phyloP scores from a whole-genome alignment of 2,329 filamentous ascomycete species.

The Aspergillus ustus region DNA sequence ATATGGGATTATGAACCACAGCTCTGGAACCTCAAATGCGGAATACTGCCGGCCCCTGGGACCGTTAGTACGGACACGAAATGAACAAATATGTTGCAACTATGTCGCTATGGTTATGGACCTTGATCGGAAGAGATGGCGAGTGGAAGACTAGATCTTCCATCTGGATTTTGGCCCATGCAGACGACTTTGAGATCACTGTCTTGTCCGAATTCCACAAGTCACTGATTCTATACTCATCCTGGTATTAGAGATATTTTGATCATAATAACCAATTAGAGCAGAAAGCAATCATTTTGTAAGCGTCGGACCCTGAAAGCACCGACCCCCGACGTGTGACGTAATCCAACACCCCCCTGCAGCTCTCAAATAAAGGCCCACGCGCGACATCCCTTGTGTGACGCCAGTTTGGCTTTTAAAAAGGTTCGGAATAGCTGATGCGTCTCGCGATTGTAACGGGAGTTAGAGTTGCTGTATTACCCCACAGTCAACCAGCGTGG shows the following conservation, averaged over 20 bases:
- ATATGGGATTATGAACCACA: constrained; percentile 59
- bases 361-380: too few species aligned
- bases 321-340: neutral
- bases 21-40: constrained; percentile 64
- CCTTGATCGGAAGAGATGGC: constrained; percentile 41
- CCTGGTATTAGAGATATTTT: too few species aligned
- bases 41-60: constrained; percentile 69
- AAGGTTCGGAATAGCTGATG: neutral
- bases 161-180: constrained; percentile 58
- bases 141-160: constrained; percentile 45
- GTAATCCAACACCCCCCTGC: neutral
- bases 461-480: neutral
- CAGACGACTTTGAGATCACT: constrained; percentile 63
- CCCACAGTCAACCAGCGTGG: neutral
- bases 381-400: too few species aligned
- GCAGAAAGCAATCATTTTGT: too few species aligned
- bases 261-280: too few species aligned
- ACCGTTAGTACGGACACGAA: constrained; percentile 66
- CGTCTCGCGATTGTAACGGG: neutral
- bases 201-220: constrained; percentile 58
- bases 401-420: too few species aligned
- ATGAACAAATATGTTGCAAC: constrained; percentile 67
- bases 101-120: constrained; percentile 64
- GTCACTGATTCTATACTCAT: constrained; percentile 44
- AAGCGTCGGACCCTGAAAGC: neutral